Percentiles rank a stretch among this genome's conserved stretches.
These are phyloP conservation scores for Pseudogymnoascus sp. DNA, from an alignment of 2,329 filamentous ascomycete genomes.

Conservation along the genomic window DNA sequence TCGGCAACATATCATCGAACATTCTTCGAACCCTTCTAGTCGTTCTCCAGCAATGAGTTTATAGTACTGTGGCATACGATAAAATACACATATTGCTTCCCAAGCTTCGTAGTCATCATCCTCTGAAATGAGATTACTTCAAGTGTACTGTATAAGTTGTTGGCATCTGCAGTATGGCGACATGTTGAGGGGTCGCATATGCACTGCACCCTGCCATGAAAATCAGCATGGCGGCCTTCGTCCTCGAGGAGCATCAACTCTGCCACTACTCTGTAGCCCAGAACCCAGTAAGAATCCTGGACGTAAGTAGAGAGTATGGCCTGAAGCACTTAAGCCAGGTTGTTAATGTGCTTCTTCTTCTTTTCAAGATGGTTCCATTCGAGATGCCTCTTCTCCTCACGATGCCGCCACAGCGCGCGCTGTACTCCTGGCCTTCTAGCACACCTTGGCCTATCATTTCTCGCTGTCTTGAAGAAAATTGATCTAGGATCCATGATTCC, in stretches of 20 bases:
- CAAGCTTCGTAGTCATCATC: not conserved
- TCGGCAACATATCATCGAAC: too few relatives aligned
- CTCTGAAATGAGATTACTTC: not conserved
- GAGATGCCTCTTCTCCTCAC: too few relatives aligned
- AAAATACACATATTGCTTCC: not conserved
- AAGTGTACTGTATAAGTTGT: not conserved
- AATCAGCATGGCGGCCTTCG: not conserved
- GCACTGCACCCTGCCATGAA: not conserved
- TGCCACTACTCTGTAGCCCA: too few relatives aligned
- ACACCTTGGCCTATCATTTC: too few relatives aligned
- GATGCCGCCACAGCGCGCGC: too few relatives aligned
- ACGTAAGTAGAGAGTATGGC: too few relatives aligned
- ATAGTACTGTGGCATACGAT: not conserved
- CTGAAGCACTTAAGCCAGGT: not conserved
- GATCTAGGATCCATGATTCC: too few relatives aligned
- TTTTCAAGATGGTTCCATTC: not conserved
- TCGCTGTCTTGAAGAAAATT: too few relatives aligned
- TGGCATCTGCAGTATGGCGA: not conserved
- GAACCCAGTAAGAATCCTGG: too few relatives aligned
- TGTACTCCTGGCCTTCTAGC: too few relatives aligned
- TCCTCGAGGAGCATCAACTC: too few relatives aligned
- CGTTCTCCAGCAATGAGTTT: not conserved
- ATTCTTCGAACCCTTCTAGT: not conserved
- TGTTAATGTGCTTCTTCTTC: not conserved
- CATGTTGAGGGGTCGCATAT: not conserved